Base-by-base conservation (phyloP, 192 early-diverging fungal species). In the Backusella luteola region DNA sequence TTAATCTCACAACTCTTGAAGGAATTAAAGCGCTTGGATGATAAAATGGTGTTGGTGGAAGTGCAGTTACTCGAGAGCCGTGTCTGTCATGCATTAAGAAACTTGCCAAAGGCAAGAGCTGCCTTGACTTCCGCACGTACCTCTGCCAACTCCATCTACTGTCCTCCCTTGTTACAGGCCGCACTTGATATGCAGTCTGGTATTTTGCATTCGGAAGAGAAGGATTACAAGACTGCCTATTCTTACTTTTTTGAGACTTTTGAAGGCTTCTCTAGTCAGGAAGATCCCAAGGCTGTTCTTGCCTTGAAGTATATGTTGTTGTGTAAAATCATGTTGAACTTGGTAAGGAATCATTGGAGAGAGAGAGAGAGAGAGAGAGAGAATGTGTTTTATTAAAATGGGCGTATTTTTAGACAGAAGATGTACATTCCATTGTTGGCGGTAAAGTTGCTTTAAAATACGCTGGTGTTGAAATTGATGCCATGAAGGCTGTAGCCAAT, bases 171-270 rank as follows among this genome's bases (percentile, higher is more conserved):
- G 73, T 90, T 99, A 79, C 98, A 99, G 81, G 98, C 98, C 11
- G 88, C 89, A 36, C 87, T 99, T 66, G 98, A 99, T 84, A 90
- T 99, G 91, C 97, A 99, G 85, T 96, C 95, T 14, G 98, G 98
- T 74, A 96, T 96, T 67, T 86, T 99, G 74, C 97, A 99, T 78
- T 92, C 97, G 36, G 97, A 99, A 78, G 97, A 99, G 79, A 97
- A 98, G 84, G 98, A 99, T 80, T 99, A 96, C 83, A 98, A 99
- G 85, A 99, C 97, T 12, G 97, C 94, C 75, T 97, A 94, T 77
- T 99, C 97, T 66, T 99, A 99, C 89, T 99, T 99, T 86, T 99
- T 96, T 77, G 98, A 99, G 84, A 96, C 97, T 4, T 88, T 99
- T 78, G 98, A 99, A 79, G 96, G 95, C 5, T 96, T 92, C 77